Evolutionary conservation across 345 rosid genomes (phyloP), one percentile per base, ranked within the genome.

Genomic region (Eucalyptus cloeziana): DNA sequence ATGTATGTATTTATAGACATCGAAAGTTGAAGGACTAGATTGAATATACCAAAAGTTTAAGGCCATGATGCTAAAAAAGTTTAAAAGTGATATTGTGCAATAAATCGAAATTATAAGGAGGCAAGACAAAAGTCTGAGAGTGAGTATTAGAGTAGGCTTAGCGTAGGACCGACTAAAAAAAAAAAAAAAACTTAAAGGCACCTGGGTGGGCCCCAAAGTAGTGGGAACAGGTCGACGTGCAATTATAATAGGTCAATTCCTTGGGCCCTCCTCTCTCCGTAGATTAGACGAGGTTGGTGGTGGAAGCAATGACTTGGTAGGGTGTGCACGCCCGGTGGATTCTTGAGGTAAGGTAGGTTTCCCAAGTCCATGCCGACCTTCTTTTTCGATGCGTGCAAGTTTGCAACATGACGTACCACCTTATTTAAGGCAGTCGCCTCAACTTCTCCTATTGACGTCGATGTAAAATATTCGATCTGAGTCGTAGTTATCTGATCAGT

Each of bases 401-500:
- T 37, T 71, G 7, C 80, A 17, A 7, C 76, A 15, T 64, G 76
- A 64, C 76, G 37, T 64, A n/a, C 33, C 71, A 4, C 37, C 10
- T n/a, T 4, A n/a, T 14, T n/a, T n/a, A 8, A 15, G 40, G 79
- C 3, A 67, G 15, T 67, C 40, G 5, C 79, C 76, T 3, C 9
- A 31, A 14, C 40, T 67, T 67, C 4, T 13, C 37, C 40, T 67
- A n/a, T 64, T 2, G 40, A 7, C 37, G 10, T 64, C 21, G 7
- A 3, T 58, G 11, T 12, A 2, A 58, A 58, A 58, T 60, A 6
- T 27, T 60, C 2, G 8, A 60, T 60, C 27, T 12, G 12, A 27
- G 16, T 27, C 0, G 4, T 60, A 12, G 0, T 1, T 60, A 60
- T 3, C 5, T 3, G 0, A 13, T 60, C 0, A 1, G 16, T 27